Base-by-base conservation (phyloP, 768 basidiomycete species). In the Piloderma croceum region DNA sequence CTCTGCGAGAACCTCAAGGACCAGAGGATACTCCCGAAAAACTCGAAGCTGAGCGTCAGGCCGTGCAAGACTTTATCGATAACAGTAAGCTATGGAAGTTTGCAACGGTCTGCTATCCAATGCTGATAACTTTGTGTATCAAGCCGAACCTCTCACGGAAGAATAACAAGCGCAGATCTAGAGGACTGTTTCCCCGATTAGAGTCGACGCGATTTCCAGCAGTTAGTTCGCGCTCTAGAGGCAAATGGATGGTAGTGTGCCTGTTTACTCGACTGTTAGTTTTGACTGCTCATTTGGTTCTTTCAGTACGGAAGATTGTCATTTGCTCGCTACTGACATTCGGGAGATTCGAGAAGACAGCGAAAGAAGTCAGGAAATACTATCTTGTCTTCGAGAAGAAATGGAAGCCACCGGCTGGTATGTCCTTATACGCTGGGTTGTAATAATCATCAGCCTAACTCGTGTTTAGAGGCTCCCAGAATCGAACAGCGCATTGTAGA, bases 181-280 rank as follows among this genome's bases (percentile, higher is more conserved):
- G 71, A 69, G 23, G 68, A 83, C 40, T 92, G 92, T 11, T 97
- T 97, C 67, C 76, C 80, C 23, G 80, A 85, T 48, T 97, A 94
- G 94, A 86, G 82, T 58, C 76, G 89, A 50, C 78, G 90, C 25
- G 92, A 97, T 57, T 96, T 91, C 69, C 90, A 91, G 53, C 86
- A 86, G 52, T 88, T 98, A 53, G 71, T 93, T 34, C 76, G 81
- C 29, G 87, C 79, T 2, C 61, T 80, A 13, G 87, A 85, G 57
- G 68, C 65, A 9, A 79, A 90, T 54, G 93, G 93, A 44, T 87
- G 90, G 85, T 86, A 44, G 13, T n/a, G 78, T 64, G 9, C 25
- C 24, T 34, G 24, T 24, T 33, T 19, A 22, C 11, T 13, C 24
- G 5, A 5, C 9, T 24, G 31, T 7, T 34, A 39, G 9, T n/a